A percentile compares a stretch with the other conserved stretches of the same genome.
These are phyloP conservation scores for Colletotrichum sansevieriae DNA, from an alignment of 2,329 filamentous ascomycete species.

Conservation along the genomic window DNA sequence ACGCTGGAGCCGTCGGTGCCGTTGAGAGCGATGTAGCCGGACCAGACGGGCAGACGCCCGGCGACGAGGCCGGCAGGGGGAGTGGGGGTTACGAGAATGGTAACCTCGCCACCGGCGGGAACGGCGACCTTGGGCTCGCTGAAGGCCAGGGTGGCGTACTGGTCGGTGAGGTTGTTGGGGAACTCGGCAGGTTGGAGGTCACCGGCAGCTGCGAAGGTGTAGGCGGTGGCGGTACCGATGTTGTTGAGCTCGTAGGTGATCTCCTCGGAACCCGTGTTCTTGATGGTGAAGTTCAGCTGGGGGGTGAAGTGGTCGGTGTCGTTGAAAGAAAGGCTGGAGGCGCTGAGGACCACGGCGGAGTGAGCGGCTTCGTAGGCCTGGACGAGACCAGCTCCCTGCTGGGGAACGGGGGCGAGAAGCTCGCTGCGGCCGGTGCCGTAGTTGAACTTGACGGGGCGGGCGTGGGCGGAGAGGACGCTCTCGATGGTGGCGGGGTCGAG, in stretches of 20 bases:
- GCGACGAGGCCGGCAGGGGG: slow-evolving; percentile 54
- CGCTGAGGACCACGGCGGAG: slow-evolving; percentile 64
- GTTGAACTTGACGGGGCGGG: slow-evolving; percentile 64
- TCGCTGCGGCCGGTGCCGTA: slow-evolving; percentile 53
- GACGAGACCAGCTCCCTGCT: slow-evolving; percentile 72
- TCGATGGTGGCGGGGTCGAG: slow-evolving; percentile 64
- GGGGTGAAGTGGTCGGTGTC: slow-evolving; percentile 69
- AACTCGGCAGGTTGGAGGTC: slow-evolving; percentile 56
- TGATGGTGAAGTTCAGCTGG: slow-evolving; percentile 65
- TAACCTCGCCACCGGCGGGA: slow-evolving; percentile 56
- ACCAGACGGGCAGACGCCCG: slow-evolving; percentile 56
- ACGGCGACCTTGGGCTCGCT: slow-evolving; percentile 59
- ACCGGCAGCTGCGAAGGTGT: slow-evolving; percentile 58
- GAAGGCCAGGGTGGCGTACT: slow-evolving; percentile 59
- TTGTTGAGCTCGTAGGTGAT: slow-evolving; percentile 67
- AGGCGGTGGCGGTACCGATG: slow-evolving; percentile 64
- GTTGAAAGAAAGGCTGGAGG: slow-evolving; percentile 73
- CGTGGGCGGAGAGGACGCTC: slow-evolving; percentile 62
- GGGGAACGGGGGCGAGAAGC: slow-evolving; percentile 66
- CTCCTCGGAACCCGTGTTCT: slow-evolving; percentile 63
- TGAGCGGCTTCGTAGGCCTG: slow-evolving; percentile 71
- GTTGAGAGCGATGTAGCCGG: slow-evolving; percentile 57
- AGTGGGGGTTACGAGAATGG: slow-evolving; percentile 60
- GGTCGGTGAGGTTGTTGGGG: slow-evolving; percentile 58
- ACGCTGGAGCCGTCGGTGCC: slow-evolving; percentile 54